Evolutionary conservation across 768 basidiomycete species (phyloP), one percentile per base, ranked within the genome.

Genomic region (Boletus pseudopeckii): DNA sequence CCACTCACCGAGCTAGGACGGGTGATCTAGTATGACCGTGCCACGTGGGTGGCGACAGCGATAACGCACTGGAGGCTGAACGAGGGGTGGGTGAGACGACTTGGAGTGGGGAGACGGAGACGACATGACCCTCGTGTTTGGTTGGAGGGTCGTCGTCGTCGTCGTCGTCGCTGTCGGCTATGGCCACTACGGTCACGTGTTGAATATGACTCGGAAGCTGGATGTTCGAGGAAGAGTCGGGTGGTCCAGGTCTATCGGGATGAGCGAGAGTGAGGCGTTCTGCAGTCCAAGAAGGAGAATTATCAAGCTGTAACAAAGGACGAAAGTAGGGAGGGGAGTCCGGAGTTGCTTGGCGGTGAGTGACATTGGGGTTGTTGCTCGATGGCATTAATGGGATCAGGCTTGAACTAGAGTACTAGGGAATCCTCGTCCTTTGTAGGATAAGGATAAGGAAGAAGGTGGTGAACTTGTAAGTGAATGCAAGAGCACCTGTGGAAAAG

Each of bases 271-370:
- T 26, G n/a, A 55, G 42, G 9, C 47, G 56, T 48, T 64, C 62
- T 22, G 45, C 46, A 36, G 52, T 34, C 59, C 60, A 61, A 44
- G 65, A 54, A 4, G 65, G 50, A 18, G 69, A 66, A 58, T 69
- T 60, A 68, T 70, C 64, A 13, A 68, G 62, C n/a, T 64, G 68
- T 68, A 70, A 50, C 52, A 70, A 57, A 52, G 66, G 70, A 15
- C 68, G 62, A 45, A 59, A 66, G 48, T 64, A 56, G 47, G 55
- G 26, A 57, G 53, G 49, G 15, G 56, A 26, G 28, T 71, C 59
- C 32, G 50, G 56, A 46, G 59, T 39, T 40, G 59, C 40, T 55
- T 64, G 68, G 50, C 20, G 54, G 5, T 53, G 50, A 36, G n/a
- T n/a, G n/a, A 50, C 68, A 70, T 70, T 58, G 52, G 58, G 10